Evolutionary conservation across 805 yeast genomes (phyloP), one percentile per base, ranked within the genome.

Genomic region (Teunomyces panamensis): DNA sequence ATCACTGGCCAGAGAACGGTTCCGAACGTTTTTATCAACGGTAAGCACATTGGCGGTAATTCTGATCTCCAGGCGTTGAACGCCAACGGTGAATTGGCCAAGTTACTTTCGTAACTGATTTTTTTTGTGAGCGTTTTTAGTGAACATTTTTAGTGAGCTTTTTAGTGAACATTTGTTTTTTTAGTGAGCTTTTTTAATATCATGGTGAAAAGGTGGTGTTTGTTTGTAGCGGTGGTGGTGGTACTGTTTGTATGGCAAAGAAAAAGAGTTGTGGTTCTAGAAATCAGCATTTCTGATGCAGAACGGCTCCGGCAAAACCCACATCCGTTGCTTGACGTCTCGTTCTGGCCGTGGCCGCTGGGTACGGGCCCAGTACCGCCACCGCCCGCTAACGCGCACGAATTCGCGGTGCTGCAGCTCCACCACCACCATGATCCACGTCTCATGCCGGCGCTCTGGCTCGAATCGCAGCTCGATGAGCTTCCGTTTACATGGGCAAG

Each of bases 11-110:
- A 68, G 49, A 53, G 56, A 39, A 67, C 72, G 9, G 74, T 68
- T 24, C 74, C 74, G 5, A 68, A 67, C 46, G 59, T 68, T 26
- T 68, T 68, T 47, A 67, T 68, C 42, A 60, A 56, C 35, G 70
- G 70, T n/a, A 58, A 67, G 51, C 72, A 67, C 51, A 59, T 68
- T 48, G 74, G 74, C 9, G 74, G 74, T 8, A 67, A 68, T 51
- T 65, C 70, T 10, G 69, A 65, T 47, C 50, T 68, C 42, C 72
- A 68, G 49, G 57, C 50, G 9, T 62, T 68, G 53, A 44, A 59
- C 32, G 45, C 51, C 3, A 39, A 48, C 30, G 68, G 62, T 36
- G 52, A 64, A 54, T 63, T 68, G 49, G 14, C 30, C 41, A 37
- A 26, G 14, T 24, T 37, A n/a, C 41, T 37, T 20, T 20, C 24